Conservation (phyloP, 306 rosid genomes). For the Delonix regia region DNA sequence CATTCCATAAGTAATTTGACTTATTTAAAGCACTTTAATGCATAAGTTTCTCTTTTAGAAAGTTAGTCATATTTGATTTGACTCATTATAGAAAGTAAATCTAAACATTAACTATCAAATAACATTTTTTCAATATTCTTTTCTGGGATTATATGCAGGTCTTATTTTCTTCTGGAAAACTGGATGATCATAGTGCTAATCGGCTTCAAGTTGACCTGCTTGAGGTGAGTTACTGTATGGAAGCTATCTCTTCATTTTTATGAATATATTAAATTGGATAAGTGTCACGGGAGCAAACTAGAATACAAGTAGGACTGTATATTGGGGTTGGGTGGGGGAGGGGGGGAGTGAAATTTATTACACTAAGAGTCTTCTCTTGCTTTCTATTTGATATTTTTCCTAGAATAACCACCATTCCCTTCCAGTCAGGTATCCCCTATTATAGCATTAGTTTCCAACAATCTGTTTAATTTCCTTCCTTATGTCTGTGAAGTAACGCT, state of each 20-base stretch:
- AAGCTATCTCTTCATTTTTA: not conserved
- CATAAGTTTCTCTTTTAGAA: conserved; percentile 13
- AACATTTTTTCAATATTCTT: not conserved
- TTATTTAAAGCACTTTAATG: conserved; percentile 17
- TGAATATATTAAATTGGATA: conserved; percentile 14
- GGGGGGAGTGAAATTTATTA: not conserved
- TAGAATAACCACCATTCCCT: conserved; percentile 7
- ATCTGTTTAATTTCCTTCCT: conserved; percentile 22
- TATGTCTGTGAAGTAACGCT: not conserved
- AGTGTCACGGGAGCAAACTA: not conserved
- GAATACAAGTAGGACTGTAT: not conserved
- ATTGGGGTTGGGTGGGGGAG: too few relatives aligned
- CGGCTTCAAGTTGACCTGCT: conserved; percentile 69
- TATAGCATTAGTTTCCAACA: not conserved
- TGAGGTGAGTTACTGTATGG: conserved; percentile 61
- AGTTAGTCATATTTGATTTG: conserved; percentile 20
- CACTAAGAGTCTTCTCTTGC: conserved; percentile 6
- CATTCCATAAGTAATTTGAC: conserved; percentile 27
- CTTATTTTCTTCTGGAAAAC: conserved; percentile 70
- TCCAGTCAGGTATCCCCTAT: not conserved
- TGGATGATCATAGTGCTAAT: conserved; percentile 55
- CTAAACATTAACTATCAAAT: not conserved
- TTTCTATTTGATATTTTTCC: not conserved
- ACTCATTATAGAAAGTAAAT: conserved; percentile 9
- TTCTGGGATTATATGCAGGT: conserved; percentile 54